Percentiles rank a stretch among this genome's conserved stretches.
Conservation (phyloP, 495 filamentous ascomycete genomes). For the Pyronema omphalodes region DNA sequence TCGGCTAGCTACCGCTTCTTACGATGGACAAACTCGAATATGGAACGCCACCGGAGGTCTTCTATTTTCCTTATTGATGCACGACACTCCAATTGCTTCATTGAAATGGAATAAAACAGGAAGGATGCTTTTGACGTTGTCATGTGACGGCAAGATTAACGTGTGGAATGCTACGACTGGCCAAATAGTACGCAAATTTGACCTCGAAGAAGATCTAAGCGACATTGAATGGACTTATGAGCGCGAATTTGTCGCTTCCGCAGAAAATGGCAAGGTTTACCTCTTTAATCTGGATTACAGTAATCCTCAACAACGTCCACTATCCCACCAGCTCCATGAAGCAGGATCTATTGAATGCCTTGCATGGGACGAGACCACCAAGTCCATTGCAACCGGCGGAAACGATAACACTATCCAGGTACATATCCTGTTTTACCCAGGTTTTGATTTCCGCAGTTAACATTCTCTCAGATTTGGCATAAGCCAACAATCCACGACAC, state of each 20-base stretch:
- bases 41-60: constrained; percentile 43
- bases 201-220: constrained; percentile 24
- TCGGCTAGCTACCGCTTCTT: constrained; percentile 51
- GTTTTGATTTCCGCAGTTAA: neutral
- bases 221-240: constrained; percentile 45
- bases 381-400: constrained; percentile 21
- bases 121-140: constrained; percentile 36
- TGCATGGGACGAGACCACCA: constrained; percentile 18
- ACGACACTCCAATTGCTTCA: constrained; percentile 36
- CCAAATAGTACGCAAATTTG: constrained; percentile 27
- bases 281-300: constrained; percentile 15
- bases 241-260: constrained; percentile 40
- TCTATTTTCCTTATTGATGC: constrained; percentile 28
- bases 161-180: constrained; percentile 29
- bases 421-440: neutral
- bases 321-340: constrained; percentile 3
- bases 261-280: constrained; percentile 21
- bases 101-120: constrained; percentile 43
- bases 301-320: constrained; percentile 1
- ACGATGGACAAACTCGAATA: constrained; percentile 46
- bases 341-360: constrained; percentile 15
- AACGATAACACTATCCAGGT: constrained; percentile 11
- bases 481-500: constrained; percentile 13
- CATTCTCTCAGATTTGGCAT: constrained; percentile 14
- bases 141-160: constrained; percentile 35